Evolutionary conservation across 2,329 filamentous ascomycete genomes (phyloP), one percentile per base, ranked within the genome.

Genomic region (Dothiorella sarmentorum): DNA sequence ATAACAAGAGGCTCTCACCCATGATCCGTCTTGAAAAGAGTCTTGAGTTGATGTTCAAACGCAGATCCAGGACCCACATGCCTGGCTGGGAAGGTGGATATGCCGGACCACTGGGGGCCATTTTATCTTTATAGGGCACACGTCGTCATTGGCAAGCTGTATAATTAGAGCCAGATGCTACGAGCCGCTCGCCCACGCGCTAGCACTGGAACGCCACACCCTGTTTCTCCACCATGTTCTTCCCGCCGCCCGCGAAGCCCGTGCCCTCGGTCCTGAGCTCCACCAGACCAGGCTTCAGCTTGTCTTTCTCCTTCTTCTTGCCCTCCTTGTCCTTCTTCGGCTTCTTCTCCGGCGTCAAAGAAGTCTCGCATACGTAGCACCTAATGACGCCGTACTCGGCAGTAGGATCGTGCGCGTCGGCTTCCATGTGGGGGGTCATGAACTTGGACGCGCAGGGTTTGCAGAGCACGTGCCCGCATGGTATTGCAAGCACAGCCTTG

Each of bases 251-350:
- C 4, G 93, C 92, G 73, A 96, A 97, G 0, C 93, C 93, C 0
- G 93, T 97, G 0, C 93, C 93, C 66, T 97, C 93, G 33, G 87
- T 90, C 40, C 90, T 97, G 1, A 91, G 96, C 73, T 93, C 89
- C 0, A 89, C 90, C 24, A 92, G 75, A 7, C 85, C 88, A 49
- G 57, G 47, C 31, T 90, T 90, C 51, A 93, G 75, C 59, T 88
- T 82, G 51, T 94, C 82, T 35, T 97, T 84, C 60, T 87, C 82
- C 71, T 81, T 80, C 2, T 93, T 91, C 52, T 93, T 90, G 71
- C 96, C 90, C 56, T 89, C 85, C 60, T 94, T 81, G 61, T 94
- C 77, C 64, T 85, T 81, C 56, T 76, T 74, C 27, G 76, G 77
- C 47, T 80, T 73, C 56, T 75, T 74, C 45, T 64, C 62, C 27